These are phyloP conservation scores for Cercophora scortea DNA, from an alignment of 495 filamentous ascomycete genomes.

Conservation along the genomic window DNA sequence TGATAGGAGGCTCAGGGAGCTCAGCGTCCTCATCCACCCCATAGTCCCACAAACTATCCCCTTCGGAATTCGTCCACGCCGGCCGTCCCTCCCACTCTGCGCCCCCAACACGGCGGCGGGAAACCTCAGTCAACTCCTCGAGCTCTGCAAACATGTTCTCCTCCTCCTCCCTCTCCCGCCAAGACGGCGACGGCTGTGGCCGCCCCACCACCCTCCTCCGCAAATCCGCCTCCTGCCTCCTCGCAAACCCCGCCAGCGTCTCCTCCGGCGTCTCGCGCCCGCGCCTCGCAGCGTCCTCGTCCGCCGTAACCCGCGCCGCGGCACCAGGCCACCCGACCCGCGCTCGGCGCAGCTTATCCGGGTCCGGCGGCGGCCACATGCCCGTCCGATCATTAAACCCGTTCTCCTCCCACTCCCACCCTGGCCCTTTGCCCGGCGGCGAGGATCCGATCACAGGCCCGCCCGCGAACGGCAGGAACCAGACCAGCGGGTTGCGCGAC, in stretches of 20 bases:
- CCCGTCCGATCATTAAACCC: conserved; percentile 67
- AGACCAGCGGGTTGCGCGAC: conserved; percentile 73
- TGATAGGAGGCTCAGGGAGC: conserved; percentile 10
- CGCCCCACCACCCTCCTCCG: conserved; percentile 44
- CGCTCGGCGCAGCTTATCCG: conserved; percentile 61
- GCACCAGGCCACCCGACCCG: conserved; percentile 25
- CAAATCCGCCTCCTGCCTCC: conserved; percentile 17
- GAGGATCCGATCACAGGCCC: conserved; percentile 22
- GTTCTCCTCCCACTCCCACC: conserved; percentile 71
- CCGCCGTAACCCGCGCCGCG: conserved; percentile 5
- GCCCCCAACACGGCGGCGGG: too few relatives aligned
- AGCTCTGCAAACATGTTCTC: neutral
- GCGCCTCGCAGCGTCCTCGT: neutral
- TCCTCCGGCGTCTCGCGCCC: conserved; percentile 16
- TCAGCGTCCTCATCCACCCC: conserved; percentile 83
- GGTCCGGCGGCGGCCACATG: conserved; percentile 83
- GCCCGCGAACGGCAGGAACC: conserved; percentile 43
- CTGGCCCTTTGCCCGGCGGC: conserved; percentile 24
- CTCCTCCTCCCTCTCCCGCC: conserved; percentile 28
- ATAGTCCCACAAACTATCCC: conserved; percentile 79
- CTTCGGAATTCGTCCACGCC: conserved; percentile 77
- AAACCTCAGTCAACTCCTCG: too few relatives aligned
- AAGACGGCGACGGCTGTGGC: too few relatives aligned
- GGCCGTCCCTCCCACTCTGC: conserved; percentile 45
- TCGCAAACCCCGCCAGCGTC: conserved; percentile 25